Evolutionary conservation across 768 basidiomycete species (phyloP).

Genomic region (Termitomyces sp.): DNA sequence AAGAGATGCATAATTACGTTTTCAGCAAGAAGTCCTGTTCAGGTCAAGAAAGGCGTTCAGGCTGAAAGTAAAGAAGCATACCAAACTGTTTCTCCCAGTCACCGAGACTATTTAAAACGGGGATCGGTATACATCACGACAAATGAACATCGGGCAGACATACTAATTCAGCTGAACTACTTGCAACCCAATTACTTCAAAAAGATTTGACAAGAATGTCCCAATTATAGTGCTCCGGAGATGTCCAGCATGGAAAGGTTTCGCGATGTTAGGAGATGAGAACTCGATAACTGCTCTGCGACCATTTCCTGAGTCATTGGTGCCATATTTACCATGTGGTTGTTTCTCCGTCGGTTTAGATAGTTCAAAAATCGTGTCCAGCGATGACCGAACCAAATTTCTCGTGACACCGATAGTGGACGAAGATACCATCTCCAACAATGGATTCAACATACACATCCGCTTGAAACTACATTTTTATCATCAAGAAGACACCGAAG

Average conservation of each 20-base stretch:
- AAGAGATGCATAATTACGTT: conserved; percentile 94
- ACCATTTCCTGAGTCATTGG: conserved; percentile 68
- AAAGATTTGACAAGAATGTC: conserved; percentile 83
- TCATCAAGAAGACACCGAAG: neutral
- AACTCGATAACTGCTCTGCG: conserved; percentile 87
- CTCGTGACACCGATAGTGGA: conserved; percentile 6
- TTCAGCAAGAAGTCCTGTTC: conserved; percentile 68
- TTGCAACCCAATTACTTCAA: conserved; percentile 88
- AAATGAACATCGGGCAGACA: neutral
- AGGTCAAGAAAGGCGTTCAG: neutral
- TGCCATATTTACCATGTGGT: conserved; percentile 66
- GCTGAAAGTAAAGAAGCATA: neutral
- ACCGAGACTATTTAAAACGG: conserved; percentile 42
- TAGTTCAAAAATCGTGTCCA: conserved; percentile 37
- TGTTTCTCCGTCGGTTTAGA: conserved; percentile 37
- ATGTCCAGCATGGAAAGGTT: conserved; percentile 96
- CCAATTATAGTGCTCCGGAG: conserved; percentile 95
- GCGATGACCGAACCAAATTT: conserved; percentile 5
- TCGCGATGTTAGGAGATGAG: conserved; percentile 95
- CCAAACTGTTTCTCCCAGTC: conserved; percentile 96
- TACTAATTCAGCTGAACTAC: conserved; percentile 79
- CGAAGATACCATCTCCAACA: conserved; percentile 7
- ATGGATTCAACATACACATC: conserved; percentile 6
- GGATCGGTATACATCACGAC: neutral
- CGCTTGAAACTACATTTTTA: neutral